These are phyloP conservation scores for Ambrosiella beaveri DNA, from an alignment of 2,329 filamentous ascomycete species.

Conservation along the genomic window DNA sequence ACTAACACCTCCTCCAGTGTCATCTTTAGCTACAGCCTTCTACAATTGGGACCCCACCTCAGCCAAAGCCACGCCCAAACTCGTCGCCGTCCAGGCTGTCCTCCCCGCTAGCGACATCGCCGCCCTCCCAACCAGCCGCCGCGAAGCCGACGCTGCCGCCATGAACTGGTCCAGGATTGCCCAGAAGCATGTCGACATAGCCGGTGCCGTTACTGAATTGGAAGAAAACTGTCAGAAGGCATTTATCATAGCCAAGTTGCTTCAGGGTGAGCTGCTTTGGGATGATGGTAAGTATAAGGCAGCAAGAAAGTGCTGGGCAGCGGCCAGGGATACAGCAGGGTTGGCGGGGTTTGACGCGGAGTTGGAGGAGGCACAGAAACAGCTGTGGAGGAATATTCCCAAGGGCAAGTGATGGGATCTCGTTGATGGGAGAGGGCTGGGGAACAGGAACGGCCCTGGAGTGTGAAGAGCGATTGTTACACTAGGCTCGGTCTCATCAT, in stretches of 20 bases:
- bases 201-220: background rate
- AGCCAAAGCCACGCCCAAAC: background rate
- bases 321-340: background rate
- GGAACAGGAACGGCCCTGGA: background rate
- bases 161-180: slow-evolving; percentile 10
- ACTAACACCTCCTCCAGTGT: slow-evolving; percentile 1
- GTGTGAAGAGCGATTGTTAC: background rate
- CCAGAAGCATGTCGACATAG: slow-evolving; percentile 4
- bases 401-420: background rate
- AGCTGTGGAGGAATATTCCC: background rate
- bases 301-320: slow-evolving; percentile 6
- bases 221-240: slow-evolving; percentile 9
- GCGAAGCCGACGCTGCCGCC: slow-evolving; percentile 5
- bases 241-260: slow-evolving; percentile 2
- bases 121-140: slow-evolving; percentile 7
- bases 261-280: slow-evolving; percentile 11
- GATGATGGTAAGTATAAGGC: slow-evolving; percentile 9
- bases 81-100: slow-evolving; percentile 3
- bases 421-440: background rate
- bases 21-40: slow-evolving; percentile 10
- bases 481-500: background rate
- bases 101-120: slow-evolving; percentile 7
- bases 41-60: slow-evolving; percentile 8
- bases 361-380: background rate
- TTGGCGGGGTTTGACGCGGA: background rate